Base-by-base conservation (phyloP, 176 grass and related monocot species). In the Bonia amplexicaulis region DNA sequence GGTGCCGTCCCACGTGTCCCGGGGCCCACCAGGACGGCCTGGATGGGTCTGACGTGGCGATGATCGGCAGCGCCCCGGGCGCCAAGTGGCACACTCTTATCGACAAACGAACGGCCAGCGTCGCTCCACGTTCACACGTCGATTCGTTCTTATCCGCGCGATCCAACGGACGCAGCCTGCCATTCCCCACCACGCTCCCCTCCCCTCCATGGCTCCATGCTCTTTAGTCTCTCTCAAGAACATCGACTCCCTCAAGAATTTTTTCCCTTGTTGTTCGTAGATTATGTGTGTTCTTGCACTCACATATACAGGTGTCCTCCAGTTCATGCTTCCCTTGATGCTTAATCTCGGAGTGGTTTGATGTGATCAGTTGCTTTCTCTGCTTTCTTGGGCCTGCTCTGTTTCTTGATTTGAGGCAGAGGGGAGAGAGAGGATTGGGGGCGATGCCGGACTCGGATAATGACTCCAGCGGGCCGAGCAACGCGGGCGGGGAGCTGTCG, bases 371-470 rank as follows among this genome's bases (percentile, higher is more conserved):
- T 22, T 39, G 45, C 61, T 44, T 72, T 57, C 66, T 71, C 86
- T 71, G 78, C 86, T 72, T 41, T 29, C 66, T 60, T 29, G 35
- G 40, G n/a, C 27, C 52, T 51, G 59, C 42, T 47, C 52, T 60
- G 22, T 46, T 71, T 83, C 47, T 85, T 89, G 87, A 74, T 62
- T 75, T 42, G 88, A 85, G 53, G 2, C 14, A 22, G 83, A 55
- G 58, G 37, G 25, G 16, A 2, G 69, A 33, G 6, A 1, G n/a
- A 2, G 17, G 40, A 3, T 6, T 7, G 44, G 20, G 4, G 15
- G 45, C 25, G 64, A 98, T 98, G 95, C 85, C 89, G 75, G 95
- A 98, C 58, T 95, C 96, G 63, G 93, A 98, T 69, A 98, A 95
- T 69, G 93, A 98, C 48, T 98, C 96, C 2, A 93, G 89, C 71